These are phyloP conservation scores for Tricladium varicosporioides DNA, from an alignment of 2,329 filamentous ascomycete species.

Conservation along the genomic window DNA sequence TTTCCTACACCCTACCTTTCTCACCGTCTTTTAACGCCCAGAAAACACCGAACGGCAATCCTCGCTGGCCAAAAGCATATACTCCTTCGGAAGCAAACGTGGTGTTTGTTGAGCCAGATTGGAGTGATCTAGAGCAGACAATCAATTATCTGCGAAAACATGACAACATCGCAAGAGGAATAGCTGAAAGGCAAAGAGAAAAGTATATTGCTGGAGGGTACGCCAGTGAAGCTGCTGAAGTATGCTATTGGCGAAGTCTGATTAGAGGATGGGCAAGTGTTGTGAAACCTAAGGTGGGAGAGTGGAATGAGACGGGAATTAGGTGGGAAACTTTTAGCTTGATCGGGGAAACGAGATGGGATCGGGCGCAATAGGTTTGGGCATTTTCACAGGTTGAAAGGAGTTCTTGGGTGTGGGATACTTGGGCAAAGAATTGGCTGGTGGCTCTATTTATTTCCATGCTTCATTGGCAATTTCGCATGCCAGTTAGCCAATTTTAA, in stretches of 20 bases:
- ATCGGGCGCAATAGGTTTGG: neutral
- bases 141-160: conserved; percentile 46
- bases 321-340: conserved; percentile 31
- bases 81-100: conserved; percentile 42
- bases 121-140: conserved; percentile 48
- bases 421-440: neutral
- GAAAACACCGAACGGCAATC: conserved; percentile 13
- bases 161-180: conserved; percentile 43
- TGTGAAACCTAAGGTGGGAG: conserved; percentile 37
- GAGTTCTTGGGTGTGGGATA: neutral
- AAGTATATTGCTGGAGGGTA: conserved; percentile 44
- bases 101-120: conserved; percentile 50
- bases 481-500: too few species aligned
- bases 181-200: conserved; percentile 46
- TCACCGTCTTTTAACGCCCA: conserved; percentile 9
- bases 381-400: neutral
- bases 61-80: conserved; percentile 41
- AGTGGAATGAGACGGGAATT: conserved; percentile 35
- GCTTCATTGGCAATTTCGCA: neutral
- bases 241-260: conserved; percentile 52
- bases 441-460: too few species aligned
- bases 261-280: conserved; percentile 47
- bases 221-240: conserved; percentile 48
- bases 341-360: conserved; percentile 21
- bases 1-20: conserved; percentile 35